Conservation (phyloP, 495 filamentous ascomycete species). For the Neohortaea acidophila region DNA sequence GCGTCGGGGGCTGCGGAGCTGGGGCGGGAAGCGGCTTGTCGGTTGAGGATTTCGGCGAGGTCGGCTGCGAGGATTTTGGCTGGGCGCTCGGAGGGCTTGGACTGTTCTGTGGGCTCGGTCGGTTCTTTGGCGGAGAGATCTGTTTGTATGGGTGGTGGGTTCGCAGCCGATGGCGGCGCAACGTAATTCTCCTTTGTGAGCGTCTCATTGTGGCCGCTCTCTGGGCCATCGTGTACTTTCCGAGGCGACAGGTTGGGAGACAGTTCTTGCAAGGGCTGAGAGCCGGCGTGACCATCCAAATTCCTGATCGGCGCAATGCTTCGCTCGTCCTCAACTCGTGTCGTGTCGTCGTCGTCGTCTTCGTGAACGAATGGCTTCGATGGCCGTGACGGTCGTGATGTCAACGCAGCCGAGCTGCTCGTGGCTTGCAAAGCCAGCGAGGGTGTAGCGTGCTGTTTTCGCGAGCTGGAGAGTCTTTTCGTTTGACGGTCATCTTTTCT, state of each 20-base stretch:
- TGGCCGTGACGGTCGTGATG: no score
- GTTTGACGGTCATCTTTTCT: conserved; percentile 5
- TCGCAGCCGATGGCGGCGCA: neutral
- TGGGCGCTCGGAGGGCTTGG: neutral
- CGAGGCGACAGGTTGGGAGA: conserved; percentile 13
- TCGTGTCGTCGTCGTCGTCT: conserved; percentile 10
- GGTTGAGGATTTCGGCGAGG: conserved; percentile 8
- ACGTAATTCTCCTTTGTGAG: neutral
- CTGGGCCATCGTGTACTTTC: neutral
- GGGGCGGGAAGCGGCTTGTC: conserved; percentile 3
- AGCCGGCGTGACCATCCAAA: neutral
- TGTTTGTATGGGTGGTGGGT: neutral
- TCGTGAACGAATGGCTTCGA: conserved; percentile 10
- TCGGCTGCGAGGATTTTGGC: neutral
- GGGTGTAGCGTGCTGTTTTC: conserved; percentile 9
- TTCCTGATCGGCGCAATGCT: neutral
- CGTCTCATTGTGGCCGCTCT: neutral
- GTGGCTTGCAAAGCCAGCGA: conserved; percentile 8
- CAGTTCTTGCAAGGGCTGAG: conserved; percentile 10
- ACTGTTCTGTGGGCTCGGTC: neutral
- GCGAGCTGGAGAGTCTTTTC: conserved; percentile 9
- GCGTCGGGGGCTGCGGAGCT: neutral
- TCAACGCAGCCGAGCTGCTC: neutral
- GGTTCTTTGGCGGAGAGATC: neutral
- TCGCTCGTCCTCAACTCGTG: neutral